Percentiles rank a stretch among this genome's conserved stretches.
Conservation (phyloP, 257 asterid genomes). For the Plectranthus barbatus region DNA sequence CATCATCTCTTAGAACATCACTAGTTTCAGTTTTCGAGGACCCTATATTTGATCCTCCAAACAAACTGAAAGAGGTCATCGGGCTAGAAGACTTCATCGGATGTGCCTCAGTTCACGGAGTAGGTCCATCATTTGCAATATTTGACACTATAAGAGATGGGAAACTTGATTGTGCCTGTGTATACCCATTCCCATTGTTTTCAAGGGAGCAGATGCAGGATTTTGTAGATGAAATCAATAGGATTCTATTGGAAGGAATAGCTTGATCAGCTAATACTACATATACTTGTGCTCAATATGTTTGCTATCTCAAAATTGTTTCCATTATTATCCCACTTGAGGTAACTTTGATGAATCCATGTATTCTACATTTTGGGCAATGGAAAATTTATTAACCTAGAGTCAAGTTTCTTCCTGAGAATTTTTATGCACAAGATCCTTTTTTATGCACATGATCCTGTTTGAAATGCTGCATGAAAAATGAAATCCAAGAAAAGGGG, state of each 20-base stretch:
- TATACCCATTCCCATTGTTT: constrained; percentile 78
- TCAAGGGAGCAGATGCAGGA: constrained; percentile 77
- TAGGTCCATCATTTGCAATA: constrained; percentile 77
- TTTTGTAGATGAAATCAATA: constrained; percentile 52
- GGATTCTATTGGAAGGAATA: constrained; percentile 32
- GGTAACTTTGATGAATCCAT: neutral
- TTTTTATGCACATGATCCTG: too few species aligned
- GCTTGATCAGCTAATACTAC: neutral
- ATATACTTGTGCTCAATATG: neutral
- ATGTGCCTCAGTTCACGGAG: constrained; percentile 72
- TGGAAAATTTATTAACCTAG: neutral
- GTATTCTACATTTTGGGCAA: neutral
- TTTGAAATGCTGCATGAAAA: neutral
- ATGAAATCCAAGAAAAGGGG: too few species aligned
- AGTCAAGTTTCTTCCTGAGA: neutral
- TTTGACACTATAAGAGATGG: constrained; percentile 62
- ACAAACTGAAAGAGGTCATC: constrained; percentile 21
- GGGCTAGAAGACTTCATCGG: constrained; percentile 71
- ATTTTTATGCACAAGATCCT: too few species aligned
- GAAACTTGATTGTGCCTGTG: constrained; percentile 65
- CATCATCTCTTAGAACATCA: constrained; percentile 66
- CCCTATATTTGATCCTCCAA: constrained; percentile 28
- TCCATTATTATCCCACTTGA: neutral
- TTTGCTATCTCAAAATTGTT: neutral
- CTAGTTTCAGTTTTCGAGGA: constrained; percentile 72